A percentile compares a stretch with the other conserved stretches of the same genome.
These are phyloP conservation scores for Rhizoclosmatium globosum DNA, from an alignment of 192 early-diverging fungal species.

Conservation along the genomic window DNA sequence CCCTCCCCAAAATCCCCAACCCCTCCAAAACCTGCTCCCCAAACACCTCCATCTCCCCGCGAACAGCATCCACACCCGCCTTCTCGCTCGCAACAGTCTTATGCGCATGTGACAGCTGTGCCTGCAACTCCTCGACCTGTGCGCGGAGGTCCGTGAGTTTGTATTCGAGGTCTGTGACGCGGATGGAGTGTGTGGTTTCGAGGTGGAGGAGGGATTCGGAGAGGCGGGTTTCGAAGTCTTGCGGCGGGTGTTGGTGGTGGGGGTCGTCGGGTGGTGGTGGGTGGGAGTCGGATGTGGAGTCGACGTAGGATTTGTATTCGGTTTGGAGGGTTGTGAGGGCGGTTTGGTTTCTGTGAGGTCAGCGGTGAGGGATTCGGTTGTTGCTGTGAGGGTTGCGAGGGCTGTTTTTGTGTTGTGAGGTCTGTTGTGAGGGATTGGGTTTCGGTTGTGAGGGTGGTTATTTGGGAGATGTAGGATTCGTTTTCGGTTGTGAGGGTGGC, in stretches of 20 bases:
- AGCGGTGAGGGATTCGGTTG: neutral
- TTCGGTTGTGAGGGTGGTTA: neutral
- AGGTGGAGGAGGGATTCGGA: neutral
- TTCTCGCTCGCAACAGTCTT: neutral
- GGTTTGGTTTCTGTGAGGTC: neutral
- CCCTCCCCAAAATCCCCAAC: neutral
- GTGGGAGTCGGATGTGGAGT: too few species aligned
- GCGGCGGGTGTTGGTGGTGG: neutral
- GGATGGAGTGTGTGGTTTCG: neutral
- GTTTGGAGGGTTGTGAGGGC: neutral
- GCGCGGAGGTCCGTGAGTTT: neutral
- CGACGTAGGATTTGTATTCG: too few species aligned
- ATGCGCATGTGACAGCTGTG: neutral
- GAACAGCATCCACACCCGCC: neutral
- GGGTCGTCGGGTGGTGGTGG: too few species aligned
- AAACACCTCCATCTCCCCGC: neutral
- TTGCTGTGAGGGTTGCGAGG: neutral
- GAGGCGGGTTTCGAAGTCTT: slow-evolving; percentile 2
- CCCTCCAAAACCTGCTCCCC: neutral
- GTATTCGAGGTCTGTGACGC: slow-evolving; percentile 1
- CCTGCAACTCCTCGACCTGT: neutral
- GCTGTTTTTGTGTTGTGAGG: neutral
- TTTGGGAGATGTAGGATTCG: neutral
- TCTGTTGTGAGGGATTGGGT: neutral
- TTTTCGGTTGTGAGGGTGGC: neutral